Evolutionary conservation across 2,329 filamentous ascomycete genomes (phyloP).

Genomic region (Colletotrichum siamense): DNA sequence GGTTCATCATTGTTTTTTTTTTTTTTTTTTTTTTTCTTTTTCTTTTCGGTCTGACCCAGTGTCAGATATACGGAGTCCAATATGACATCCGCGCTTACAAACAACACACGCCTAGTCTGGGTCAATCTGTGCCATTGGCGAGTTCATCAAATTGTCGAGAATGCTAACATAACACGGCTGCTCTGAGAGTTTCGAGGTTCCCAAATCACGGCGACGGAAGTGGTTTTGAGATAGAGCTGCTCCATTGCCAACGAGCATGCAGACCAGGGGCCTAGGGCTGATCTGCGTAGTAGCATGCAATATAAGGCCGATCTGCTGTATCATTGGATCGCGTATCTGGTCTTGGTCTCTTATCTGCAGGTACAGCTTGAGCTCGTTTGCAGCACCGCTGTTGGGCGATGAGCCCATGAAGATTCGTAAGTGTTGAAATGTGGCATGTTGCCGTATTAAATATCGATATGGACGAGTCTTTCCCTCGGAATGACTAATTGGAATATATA

Average conservation of each 20-base stretch:
- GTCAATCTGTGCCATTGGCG: background rate
- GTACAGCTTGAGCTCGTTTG: background rate
- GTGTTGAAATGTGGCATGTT: background rate
- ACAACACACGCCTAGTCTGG: background rate
- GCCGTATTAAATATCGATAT: slow-evolving; percentile 6
- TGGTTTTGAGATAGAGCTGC: background rate
- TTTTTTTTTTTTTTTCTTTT: no score
- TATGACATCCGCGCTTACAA: background rate
- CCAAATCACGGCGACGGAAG: background rate
- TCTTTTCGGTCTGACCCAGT: background rate
- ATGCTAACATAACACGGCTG: background rate
- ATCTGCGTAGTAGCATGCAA: background rate
- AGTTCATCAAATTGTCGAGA: background rate
- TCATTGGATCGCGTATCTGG: background rate
- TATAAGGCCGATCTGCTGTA: background rate
- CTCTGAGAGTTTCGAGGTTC: fast-evolving
- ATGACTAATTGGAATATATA: background rate
- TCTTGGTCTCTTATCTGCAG: slow-evolving; percentile 13
- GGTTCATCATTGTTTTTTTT: background rate
- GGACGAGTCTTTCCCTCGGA: background rate
- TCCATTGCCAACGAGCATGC: background rate
- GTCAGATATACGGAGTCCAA: background rate
- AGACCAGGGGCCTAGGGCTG: background rate
- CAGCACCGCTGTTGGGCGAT: no score
- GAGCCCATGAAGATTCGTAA: background rate